These are phyloP conservation scores for Diaporthe citriasiana DNA, from an alignment of 2,329 filamentous ascomycete genomes.

Conservation along the genomic window DNA sequence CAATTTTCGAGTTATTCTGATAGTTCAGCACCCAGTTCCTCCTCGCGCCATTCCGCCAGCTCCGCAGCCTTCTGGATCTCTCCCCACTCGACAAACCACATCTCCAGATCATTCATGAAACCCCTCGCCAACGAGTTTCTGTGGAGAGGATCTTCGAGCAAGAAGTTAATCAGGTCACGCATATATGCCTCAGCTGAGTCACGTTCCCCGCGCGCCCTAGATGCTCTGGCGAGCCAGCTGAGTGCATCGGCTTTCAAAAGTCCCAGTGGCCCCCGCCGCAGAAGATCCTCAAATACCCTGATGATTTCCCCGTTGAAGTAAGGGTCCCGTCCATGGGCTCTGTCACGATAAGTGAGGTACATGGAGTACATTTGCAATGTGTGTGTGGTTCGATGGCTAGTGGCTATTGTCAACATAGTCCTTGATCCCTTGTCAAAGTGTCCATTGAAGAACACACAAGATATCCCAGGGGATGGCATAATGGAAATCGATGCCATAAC, in stretches of 20 bases:
- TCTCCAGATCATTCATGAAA: conserved; percentile 26
- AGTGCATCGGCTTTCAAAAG: conserved; percentile 1
- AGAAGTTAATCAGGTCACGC: conserved; percentile 26
- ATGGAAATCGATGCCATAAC: accelerated
- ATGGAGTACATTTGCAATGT: conserved; percentile 19
- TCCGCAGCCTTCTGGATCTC: conserved; percentile 26
- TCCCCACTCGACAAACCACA: conserved; percentile 23
- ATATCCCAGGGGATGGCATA: accelerated
- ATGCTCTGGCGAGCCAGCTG: conserved; percentile 26
- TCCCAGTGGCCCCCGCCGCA: not conserved
- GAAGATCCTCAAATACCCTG: conserved; percentile 10
- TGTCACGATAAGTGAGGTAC: conserved; percentile 33
- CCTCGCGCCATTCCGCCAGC: conserved; percentile 8
- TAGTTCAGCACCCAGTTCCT: not conserved
- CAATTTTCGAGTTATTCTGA: not conserved
- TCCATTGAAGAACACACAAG: not conserved
- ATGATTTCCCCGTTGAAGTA: conserved; percentile 21
- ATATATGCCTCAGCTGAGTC: conserved; percentile 28
- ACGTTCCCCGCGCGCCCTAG: conserved; percentile 12
- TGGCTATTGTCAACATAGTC: not conserved
- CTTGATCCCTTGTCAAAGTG: not conserved
- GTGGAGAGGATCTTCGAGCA: not conserved
- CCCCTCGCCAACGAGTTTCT: not conserved
- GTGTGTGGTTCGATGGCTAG: conserved; percentile 28
- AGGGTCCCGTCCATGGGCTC: conserved; percentile 4